A percentile compares a stretch with the other conserved stretches of the same genome.
Conservation (phyloP, 208 protist species). For the Crithidia fasciculata region DNA sequence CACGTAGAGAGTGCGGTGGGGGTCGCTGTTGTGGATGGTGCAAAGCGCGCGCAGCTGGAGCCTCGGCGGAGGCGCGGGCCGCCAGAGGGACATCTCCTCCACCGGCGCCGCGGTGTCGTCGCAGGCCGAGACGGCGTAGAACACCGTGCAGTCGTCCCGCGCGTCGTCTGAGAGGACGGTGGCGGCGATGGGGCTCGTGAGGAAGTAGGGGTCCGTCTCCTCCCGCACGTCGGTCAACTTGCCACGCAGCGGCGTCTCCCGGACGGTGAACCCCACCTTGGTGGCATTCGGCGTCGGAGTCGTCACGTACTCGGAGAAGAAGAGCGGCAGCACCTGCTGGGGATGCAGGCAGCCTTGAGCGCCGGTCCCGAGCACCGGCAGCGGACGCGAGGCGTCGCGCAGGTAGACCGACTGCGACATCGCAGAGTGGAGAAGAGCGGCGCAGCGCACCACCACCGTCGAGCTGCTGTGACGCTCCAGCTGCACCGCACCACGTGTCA, state of each 20-base stretch:
- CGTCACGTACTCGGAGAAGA: conserved; percentile 30
- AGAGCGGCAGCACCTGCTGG: conserved; percentile 26
- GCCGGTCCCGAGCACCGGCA: conserved; percentile 20
- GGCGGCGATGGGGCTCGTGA: conserved; percentile 20
- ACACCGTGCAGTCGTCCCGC: conserved; percentile 20
- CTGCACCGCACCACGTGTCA: conserved; percentile 16
- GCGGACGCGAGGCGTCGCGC: conserved; percentile 9
- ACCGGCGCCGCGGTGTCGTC: too few species aligned
- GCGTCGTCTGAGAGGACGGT: conserved; percentile 17
- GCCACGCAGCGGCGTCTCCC: conserved; percentile 3
- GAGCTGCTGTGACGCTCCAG: conserved; percentile 19
- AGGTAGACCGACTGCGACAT: conserved; percentile 25
- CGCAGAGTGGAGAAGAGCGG: conserved; percentile 22
- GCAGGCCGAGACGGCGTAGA: conserved; percentile 23
- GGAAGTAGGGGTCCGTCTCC: conserved; percentile 22
- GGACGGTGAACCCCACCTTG: conserved; percentile 20
- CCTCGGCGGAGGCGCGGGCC: conserved; percentile 2
- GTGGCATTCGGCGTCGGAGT: conserved; percentile 16
- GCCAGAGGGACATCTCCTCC: conserved; percentile 3
- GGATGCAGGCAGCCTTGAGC: conserved; percentile 21
- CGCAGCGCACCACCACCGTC: conserved; percentile 26
- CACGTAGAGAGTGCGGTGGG: conserved; percentile 16
- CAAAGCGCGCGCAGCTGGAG: conserved; percentile 26
- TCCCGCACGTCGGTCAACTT: not conserved
- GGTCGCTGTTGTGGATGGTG: conserved; percentile 19